Evolutionary conservation across 257 asterid genomes (phyloP).

Genomic region (Solanum chilense): DNA sequence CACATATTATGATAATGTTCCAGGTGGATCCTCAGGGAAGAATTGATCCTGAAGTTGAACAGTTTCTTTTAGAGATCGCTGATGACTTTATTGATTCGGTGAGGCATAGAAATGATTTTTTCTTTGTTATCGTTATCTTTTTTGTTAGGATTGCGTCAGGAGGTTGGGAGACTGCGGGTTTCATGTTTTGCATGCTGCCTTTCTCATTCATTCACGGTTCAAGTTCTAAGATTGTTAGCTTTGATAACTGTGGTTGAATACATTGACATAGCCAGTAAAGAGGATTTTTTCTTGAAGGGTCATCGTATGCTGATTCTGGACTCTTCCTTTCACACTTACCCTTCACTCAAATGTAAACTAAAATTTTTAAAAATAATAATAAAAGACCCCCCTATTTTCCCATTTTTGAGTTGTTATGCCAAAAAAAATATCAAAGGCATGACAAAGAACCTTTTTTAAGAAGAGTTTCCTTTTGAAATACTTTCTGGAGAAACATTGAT

Average conservation of each 20-base stretch:
- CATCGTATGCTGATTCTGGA: not conserved
- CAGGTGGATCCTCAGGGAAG: slow-evolving; percentile 58
- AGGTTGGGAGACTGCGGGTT: not conserved
- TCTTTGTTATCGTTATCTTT: not conserved
- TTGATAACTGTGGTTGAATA: not conserved
- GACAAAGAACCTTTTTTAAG: not conserved
- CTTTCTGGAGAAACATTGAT: not conserved
- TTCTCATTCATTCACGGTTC: not conserved
- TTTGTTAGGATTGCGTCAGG: not conserved
- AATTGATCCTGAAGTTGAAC: slow-evolving; percentile 84
- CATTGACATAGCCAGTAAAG: not conserved
- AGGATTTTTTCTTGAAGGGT: not conserved
- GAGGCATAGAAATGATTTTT: slow-evolving; percentile 14
- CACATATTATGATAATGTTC: slow-evolving; percentile 6
- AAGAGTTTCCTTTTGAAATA: not conserved
- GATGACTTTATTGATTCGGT: slow-evolving; percentile 82
- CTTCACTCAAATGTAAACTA: not conserved
- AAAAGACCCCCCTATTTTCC: not conserved
- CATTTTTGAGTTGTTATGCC: not conserved
- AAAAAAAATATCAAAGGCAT: not conserved
- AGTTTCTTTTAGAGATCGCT: slow-evolving; percentile 60
- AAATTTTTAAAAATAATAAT: not conserved
- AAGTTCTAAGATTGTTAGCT: not conserved
- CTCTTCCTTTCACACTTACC: not conserved
- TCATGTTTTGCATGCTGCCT: not conserved